These are phyloP conservation scores for Ampelomyces quisqualis DNA, from an alignment of 2,329 filamentous ascomycete species.

Conservation along the genomic window DNA sequence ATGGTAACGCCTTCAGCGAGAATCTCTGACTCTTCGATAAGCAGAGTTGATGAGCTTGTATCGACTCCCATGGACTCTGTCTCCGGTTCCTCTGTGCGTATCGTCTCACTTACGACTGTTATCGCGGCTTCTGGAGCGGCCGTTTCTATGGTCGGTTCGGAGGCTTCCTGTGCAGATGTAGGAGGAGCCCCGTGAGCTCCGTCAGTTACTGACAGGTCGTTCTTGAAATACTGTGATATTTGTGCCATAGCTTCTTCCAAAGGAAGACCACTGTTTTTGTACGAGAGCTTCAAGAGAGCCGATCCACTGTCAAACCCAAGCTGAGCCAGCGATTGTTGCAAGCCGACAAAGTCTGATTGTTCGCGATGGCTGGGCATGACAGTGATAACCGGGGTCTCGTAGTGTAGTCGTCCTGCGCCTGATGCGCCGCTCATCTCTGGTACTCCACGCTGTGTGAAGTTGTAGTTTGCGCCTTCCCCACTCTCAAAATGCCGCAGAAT, in stretches of 20 bases:
- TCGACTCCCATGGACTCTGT: conserved; percentile 38
- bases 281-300: conserved; percentile 74
- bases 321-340: conserved; percentile 86
- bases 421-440: conserved; percentile 60
- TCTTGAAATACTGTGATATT: conserved; percentile 73
- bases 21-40: conserved; percentile 13
- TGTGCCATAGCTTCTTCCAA: conserved; percentile 82
- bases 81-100: conserved; percentile 25
- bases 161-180: conserved; percentile 29
- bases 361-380: conserved; percentile 72
- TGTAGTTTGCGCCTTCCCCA: conserved; percentile 51
- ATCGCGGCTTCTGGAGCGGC: conserved; percentile 29
- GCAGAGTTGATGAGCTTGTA: conserved; percentile 14
- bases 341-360: conserved; percentile 71
- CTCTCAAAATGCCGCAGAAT: conserved; percentile 88
- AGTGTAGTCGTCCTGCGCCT: conserved; percentile 74
- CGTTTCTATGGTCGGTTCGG: conserved; percentile 22
- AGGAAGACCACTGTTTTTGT: conserved; percentile 72
- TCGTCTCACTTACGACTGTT: conserved; percentile 27
- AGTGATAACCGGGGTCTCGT: conserved; percentile 82
- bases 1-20: conserved; percentile 18
- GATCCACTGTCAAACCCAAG: conserved; percentile 84
- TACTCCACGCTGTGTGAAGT: conserved; percentile 81
- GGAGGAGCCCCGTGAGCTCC: conserved; percentile 31
- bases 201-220: conserved; percentile 32